Conservation (phyloP, 2,329 filamentous ascomycete genomes). For the Aspergillus sp. region DNA sequence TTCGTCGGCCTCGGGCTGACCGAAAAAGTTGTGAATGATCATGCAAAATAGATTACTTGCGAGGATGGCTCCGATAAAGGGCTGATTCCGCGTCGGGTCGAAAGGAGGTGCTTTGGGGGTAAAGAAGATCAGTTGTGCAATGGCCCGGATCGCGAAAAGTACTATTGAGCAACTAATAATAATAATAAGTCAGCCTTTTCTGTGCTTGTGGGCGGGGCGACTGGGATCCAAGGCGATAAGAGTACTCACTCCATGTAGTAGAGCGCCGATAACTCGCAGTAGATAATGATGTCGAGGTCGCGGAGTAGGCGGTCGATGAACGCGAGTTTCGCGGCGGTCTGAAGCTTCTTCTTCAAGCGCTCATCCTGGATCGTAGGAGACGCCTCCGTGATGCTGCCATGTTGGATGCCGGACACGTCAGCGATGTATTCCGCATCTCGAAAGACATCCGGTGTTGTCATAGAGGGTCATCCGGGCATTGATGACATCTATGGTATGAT, state of each 20-base stretch:
- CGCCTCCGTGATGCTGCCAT: constrained; percentile 25
- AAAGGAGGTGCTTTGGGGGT: constrained; percentile 58
- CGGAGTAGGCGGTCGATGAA: constrained; percentile 57
- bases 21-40: constrained; percentile 55
- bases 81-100: constrained; percentile 51
- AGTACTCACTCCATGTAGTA: constrained; percentile 63
- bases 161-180: constrained; percentile 56
- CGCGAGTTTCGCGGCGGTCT: constrained; percentile 42
- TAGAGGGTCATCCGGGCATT: constrained; percentile 47
- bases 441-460: constrained; percentile 47
- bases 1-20: constrained; percentile 53
- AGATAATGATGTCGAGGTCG: constrained; percentile 60
- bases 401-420: constrained; percentile 43
- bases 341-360: constrained; percentile 32
- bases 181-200: neutral
- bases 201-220: neutral
- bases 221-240: neutral
- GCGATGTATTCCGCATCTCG: constrained; percentile 49
- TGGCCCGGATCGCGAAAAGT: constrained; percentile 54
- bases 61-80: constrained; percentile 56
- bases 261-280: constrained; percentile 60
- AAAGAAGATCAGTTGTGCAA: constrained; percentile 59
- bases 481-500: constrained; percentile 19
- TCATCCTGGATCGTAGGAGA: constrained; percentile 23
- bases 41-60: constrained; percentile 57